phyloP scores from a whole-genome alignment of 2,329 filamentous ascomycete species.

The Pseudocercospora fijiensis region DNA sequence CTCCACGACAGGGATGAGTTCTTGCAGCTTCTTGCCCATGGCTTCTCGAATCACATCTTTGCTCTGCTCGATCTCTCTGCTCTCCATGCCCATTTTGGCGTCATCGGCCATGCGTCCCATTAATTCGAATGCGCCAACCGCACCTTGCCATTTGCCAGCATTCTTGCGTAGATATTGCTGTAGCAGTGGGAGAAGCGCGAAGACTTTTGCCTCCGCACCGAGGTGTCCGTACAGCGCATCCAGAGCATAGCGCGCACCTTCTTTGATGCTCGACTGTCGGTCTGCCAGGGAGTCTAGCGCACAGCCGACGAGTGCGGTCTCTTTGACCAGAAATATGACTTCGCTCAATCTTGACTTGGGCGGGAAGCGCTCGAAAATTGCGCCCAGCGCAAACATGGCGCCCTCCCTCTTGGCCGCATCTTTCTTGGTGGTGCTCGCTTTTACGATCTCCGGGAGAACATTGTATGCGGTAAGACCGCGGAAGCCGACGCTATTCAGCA shows the following conservation, averaged over 20 bases:
- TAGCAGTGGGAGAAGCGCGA: conserved; percentile 76
- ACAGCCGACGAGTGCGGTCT: conserved; percentile 68
- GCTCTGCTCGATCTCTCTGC: conserved; percentile 77
- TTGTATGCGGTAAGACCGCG: conserved; percentile 62
- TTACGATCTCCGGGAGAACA: conserved; percentile 63
- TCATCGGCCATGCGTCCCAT: conserved; percentile 94
- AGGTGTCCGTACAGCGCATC: conserved; percentile 82
- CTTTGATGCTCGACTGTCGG: conserved; percentile 83
- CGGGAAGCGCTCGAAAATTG: conserved; percentile 87
- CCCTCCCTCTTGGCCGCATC: conserved; percentile 80
- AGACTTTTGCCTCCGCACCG: conserved; percentile 76
- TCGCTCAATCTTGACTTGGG: conserved; percentile 74
- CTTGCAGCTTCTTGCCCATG: conserved; percentile 84
- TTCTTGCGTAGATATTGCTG: conserved; percentile 73
- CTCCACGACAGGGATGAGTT: conserved; percentile 87
- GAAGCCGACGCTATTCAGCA: conserved; percentile 65
- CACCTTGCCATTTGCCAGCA: conserved; percentile 96
- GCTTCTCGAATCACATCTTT: conserved; percentile 88
- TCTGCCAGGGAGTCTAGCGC: conserved; percentile 85
- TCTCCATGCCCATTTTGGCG: conserved; percentile 80
- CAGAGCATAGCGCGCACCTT: conserved; percentile 90
- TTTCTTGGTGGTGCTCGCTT: conserved; percentile 92
- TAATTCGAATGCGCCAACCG: conserved; percentile 79
- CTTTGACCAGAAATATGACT: conserved; percentile 76
- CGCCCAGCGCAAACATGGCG: conserved; percentile 90